These are phyloP conservation scores for Arthrocladium fulminans DNA, from an alignment of 2,329 filamentous ascomycete genomes.

Conservation along the genomic window DNA sequence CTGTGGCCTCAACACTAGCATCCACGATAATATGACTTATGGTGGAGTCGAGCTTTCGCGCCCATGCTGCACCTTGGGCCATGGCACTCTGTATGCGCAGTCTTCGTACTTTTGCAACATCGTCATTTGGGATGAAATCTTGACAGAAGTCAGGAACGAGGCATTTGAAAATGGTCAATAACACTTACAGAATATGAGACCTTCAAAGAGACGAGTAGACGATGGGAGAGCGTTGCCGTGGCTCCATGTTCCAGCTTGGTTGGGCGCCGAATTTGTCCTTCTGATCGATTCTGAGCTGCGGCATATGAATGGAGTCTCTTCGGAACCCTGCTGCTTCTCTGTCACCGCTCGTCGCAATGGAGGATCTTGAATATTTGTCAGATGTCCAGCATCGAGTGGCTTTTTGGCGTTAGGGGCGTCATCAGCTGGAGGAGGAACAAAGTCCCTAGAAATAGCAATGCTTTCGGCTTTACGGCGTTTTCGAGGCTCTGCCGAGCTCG, in stretches of 20 bases:
- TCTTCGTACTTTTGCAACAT: slow-evolving; percentile 57
- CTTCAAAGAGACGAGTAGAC: slow-evolving; percentile 44
- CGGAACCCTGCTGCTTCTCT: neutral
- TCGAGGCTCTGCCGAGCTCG: neutral
- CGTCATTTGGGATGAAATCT: slow-evolving; percentile 73
- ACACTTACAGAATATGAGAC: slow-evolving; percentile 48
- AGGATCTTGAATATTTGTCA: neutral
- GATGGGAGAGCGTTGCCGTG: neutral
- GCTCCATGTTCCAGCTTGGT: neutral
- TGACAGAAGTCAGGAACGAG: slow-evolving; percentile 1
- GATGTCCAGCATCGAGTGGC: neutral
- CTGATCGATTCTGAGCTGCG: neutral
- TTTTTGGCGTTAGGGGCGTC: neutral
- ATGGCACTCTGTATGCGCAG: slow-evolving; percentile 65
- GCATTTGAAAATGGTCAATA: neutral
- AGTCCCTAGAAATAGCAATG: neutral
- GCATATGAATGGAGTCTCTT: neutral
- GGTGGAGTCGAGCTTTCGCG: slow-evolving; percentile 41
- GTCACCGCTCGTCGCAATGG: slow-evolving; percentile 7
- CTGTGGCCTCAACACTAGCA: slow-evolving; percentile 32
- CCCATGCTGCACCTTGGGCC: slow-evolving; percentile 68
- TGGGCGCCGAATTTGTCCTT: neutral
- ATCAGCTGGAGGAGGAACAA: too few relatives aligned
- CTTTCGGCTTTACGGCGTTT: slow-evolving; percentile 1
- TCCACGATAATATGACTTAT: slow-evolving; percentile 47